A percentile compares a stretch with the other conserved stretches of the same genome.
Evolutionary conservation across 129 eudicot genomes (phyloP).

Genomic region (Smallanthus sonchifolius): DNA sequence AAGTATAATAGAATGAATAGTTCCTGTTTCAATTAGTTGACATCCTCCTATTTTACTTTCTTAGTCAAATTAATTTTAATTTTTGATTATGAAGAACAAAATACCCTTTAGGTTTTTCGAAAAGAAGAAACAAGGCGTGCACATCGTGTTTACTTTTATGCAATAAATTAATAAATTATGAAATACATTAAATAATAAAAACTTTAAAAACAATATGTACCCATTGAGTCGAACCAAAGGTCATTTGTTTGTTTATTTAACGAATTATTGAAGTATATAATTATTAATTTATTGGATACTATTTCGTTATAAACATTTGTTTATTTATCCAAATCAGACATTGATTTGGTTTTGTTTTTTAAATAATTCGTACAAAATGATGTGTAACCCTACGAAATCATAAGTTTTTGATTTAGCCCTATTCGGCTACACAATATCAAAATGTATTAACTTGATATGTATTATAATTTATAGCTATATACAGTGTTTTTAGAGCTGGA

Average conservation of each 20-base stretch:
- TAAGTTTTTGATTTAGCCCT: not conserved
- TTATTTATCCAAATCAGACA: not conserved
- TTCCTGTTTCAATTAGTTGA: too few relatives aligned
- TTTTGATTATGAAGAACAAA: too few relatives aligned
- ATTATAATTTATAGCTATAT: too few relatives aligned
- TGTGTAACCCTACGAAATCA: too few relatives aligned
- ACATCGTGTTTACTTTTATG: conserved; percentile 3
- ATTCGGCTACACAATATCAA: too few relatives aligned
- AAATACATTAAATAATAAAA: not conserved
- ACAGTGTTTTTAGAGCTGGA: too few relatives aligned
- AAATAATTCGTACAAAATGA: too few relatives aligned
- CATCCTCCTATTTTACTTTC: not conserved
- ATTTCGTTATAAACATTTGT: not conserved
- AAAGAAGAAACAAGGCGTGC: not conserved
- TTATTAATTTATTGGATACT: not conserved
- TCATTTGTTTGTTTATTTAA: not conserved
- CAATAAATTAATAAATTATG: not conserved
- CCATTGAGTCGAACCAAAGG: conserved; percentile 17
- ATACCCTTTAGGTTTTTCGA: not conserved
- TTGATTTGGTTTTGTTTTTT: not conserved
- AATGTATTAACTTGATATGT: too few relatives aligned
- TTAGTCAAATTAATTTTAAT: not conserved
- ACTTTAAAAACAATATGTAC: not conserved
- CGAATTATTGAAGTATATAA: not conserved
- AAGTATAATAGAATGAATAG: too few relatives aligned